Evolutionary conservation across 2,329 filamentous ascomycete genomes (phyloP), one percentile per base, ranked within the genome.

Genomic region (Aspergillus versicolor): DNA sequence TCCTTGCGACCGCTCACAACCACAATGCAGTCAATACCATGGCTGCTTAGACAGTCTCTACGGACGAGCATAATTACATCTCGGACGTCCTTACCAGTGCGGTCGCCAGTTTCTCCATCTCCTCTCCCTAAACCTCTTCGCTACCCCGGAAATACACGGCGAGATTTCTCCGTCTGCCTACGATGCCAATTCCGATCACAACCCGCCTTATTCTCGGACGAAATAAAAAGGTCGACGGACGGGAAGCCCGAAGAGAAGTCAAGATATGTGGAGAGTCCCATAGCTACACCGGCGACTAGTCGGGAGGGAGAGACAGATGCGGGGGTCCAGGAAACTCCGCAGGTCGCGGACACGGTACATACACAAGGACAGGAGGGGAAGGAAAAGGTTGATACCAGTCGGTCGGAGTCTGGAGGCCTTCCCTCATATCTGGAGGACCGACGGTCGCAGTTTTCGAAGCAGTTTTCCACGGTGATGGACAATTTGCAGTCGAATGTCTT

Each of bases 401-500:
- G 15, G 2, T 32, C 50, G n/a, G 50, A 51, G 42, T 56, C 38
- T 9, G 65, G 66, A 6, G 66, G 69, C 12, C 64, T 75, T 6
- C 73, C 73, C 6, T 75, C 72, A 0, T 71, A 72, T 56, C 24
- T 73, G 48, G 73, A 75, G 57, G 73, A 75, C 15, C 79, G 81
- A 51, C 75, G 85, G 71, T 87, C 83, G 63, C 74, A 83, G 48
- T 62, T 84, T 41, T 84, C 81, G 6, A 86, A 85, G 64, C 79
- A 82, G 54, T 85, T 94, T 71, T 85, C 84, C 47, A 75, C 82
- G 56, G 79, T 95, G 71, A 95, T 97, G 90, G 94, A 99, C 77
- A 87, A 90, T 62, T 73, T 97, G 19, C 91, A 97, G 70, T 85
- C 88, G 32, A 92, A 93, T 66, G 83, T 95, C 45, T 89, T 96